Base-by-base conservation (phyloP, 2,329 filamentous ascomycete genomes). In the Hyphodiscus sp. region DNA sequence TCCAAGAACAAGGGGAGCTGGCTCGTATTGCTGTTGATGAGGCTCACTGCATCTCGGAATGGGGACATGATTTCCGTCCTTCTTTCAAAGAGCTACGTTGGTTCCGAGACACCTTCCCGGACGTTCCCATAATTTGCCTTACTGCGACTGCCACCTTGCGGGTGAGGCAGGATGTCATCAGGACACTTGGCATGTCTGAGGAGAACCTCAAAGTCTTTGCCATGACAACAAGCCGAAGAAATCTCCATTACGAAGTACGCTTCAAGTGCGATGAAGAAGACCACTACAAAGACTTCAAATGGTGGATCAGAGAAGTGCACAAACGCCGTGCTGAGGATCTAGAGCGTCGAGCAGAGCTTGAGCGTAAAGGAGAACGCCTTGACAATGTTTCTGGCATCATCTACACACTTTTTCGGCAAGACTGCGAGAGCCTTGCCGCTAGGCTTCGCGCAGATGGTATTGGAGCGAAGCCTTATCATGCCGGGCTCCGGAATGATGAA, bases 21-120 rank as follows among this genome's bases (percentile, higher is more conserved):
- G 86, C 87, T 10, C 83, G 92, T 15, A 82, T 97, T 58, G 92
- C 88, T 47, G 85, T 97, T 53, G 92, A 97, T 66, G 92, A 97
- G 72, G 92, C 92, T 1, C 92, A 97, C 69, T 97, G 92, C 69
- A 95, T 97, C 62, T 95, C 89, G 20, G 91, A 96, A 83, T 96
- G 92, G 92, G 92, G 92, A 1, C 91, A 97, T 68, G 92, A 97
- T 69, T 97, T 97, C 68, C 86, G 92, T n/a, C 88, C 86, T 38
- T 88, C 91, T 53, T 97, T 96, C 71, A 91, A 94, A 66, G 81
- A 86, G 19, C 78, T 97, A 7, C 85, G 82, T 1, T 96, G 89
- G 83, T 94, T 97, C 74, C 86, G 88, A 61, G 78, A 82, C 47
- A 83, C 83, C 6, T 91, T 94, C 60, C 89, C 91, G 0, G 80